Evolutionary conservation across 176 grass and related monocot species (phyloP), one percentile per base, ranked within the genome.

Genomic region (Metroxylon sagu): DNA sequence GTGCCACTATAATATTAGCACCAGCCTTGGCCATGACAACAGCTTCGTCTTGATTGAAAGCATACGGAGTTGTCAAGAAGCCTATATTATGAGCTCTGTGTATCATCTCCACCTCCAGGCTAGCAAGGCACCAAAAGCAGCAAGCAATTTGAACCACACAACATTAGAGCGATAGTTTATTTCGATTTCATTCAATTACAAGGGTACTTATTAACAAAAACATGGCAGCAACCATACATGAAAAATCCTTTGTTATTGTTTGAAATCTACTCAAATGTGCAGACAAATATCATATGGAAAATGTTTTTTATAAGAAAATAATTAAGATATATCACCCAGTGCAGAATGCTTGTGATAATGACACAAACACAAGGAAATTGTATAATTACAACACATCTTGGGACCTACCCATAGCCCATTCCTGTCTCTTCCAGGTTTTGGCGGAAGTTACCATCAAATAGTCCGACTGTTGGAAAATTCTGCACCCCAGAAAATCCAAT

Each of bases 381-480:
- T 14, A 26, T 17, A 59, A 59, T 59, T 18, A 26, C 31, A 49
- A 78, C 54, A 5, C 30, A 59, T 30, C 66, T 66, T 14, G 26
- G 6, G 21, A 64, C 62, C 58, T 82, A 96, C 92, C 78, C 79
- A 79, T 96, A 96, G 14, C 92, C 92, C 86, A 96, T 90, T 78
- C 92, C 87, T 71, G 92, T 96, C 84, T 96, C 92, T 75, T 96
- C 92, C 70, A 96, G 66, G 66, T 96, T 96, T 56, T 88, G 71
- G 50, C 87, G 79, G 74, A 96, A 96, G 65, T 82, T 90, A 4
- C 92, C 92, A 77, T 96, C 87, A 57, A 85, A 96, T 8, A 96
- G 78, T 66, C 92, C 92, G 63, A 96, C 87, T 19, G 92, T 96
- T 68, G 92, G 92, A 59, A 96, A 96, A 61, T 96, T 96, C 65